These are phyloP conservation scores for Saccharomycopsis babjevae DNA, from an alignment of 805 yeast genomes.

Conservation along the genomic window DNA sequence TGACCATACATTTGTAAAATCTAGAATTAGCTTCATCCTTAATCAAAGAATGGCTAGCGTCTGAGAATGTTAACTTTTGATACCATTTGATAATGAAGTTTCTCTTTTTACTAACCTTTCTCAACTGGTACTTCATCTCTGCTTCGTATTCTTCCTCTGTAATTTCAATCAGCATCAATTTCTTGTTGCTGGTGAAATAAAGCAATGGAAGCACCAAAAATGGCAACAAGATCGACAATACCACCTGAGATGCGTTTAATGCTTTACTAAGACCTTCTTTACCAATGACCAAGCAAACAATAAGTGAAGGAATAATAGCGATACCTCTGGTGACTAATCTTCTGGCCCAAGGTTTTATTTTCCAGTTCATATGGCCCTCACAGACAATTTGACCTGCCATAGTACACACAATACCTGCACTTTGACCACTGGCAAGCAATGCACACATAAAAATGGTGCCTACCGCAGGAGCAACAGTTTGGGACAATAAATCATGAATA, in stretches of 20 bases:
- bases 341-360: conserved; percentile 67
- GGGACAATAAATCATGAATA: conserved; percentile 54
- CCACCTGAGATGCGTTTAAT: conserved; percentile 78
- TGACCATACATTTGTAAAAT: conserved; percentile 43
- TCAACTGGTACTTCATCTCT: not conserved
- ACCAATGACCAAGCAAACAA: conserved; percentile 63
- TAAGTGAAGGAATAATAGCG: conserved; percentile 72
- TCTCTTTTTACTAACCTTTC: not conserved
- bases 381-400: conserved; percentile 83
- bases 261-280: conserved; percentile 61
- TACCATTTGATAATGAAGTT: not conserved
- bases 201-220: conserved; percentile 78
- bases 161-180: conserved; percentile 49
- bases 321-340: conserved; percentile 68
- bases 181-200: conserved; percentile 63
- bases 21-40: not conserved
- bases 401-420: conserved; percentile 89
- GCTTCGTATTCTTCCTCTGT: conserved; percentile 4
- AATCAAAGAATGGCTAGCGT: not conserved
- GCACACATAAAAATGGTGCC: conserved; percentile 84
- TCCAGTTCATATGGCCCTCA: conserved; percentile 86
- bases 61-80: not conserved
- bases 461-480: conserved; percentile 58
- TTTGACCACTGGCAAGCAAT: conserved; percentile 72
- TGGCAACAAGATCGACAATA: conserved; percentile 72